phyloP scores from a whole-genome alignment of 2,329 filamentous ascomycete genomes.

The Fusarium sp. region DNA sequence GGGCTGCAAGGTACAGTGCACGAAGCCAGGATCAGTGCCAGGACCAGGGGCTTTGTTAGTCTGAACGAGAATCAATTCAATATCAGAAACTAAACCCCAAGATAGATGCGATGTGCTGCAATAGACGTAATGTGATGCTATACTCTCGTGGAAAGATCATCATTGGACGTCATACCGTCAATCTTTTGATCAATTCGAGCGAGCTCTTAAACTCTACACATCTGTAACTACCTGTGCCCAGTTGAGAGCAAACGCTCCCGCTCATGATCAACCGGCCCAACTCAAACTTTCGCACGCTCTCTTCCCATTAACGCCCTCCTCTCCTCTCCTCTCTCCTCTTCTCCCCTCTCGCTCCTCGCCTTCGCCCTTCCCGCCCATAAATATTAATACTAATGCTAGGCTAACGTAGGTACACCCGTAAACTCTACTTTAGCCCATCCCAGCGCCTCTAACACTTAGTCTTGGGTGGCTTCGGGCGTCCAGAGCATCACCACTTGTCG shows the following conservation, averaged over 20 bases:
- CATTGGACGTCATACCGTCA: conserved; percentile 15
- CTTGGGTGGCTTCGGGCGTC: conserved; percentile 30
- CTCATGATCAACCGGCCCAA: conserved; percentile 15
- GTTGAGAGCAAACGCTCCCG: conserved; percentile 11
- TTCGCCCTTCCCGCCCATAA: conserved; percentile 16
- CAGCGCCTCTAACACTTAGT: conserved; percentile 18
- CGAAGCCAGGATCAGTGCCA: neutral
- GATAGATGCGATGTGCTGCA: neutral
- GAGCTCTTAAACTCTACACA: conserved; percentile 5
- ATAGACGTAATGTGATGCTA: conserved; percentile 5
- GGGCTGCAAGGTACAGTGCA: conserved; percentile 27
- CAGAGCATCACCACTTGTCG: conserved; percentile 21
- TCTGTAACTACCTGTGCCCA: neutral
- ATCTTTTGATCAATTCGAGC: neutral
- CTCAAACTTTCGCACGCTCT: conserved; percentile 15
- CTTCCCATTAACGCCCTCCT: neutral
- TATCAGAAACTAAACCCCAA: neutral
- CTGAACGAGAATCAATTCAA: conserved; percentile 1
- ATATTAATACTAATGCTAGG: conserved; percentile 11
- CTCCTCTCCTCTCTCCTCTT: neutral
- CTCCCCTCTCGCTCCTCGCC: neutral
- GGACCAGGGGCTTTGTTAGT: neutral
- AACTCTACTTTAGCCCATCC: conserved; percentile 29
- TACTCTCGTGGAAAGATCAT: neutral
- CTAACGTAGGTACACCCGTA: conserved; percentile 37